Percentiles rank a stretch among this genome's conserved stretches.
Conservation (phyloP, 2,329 filamentous ascomycete species). For the Neonectria hederae region DNA sequence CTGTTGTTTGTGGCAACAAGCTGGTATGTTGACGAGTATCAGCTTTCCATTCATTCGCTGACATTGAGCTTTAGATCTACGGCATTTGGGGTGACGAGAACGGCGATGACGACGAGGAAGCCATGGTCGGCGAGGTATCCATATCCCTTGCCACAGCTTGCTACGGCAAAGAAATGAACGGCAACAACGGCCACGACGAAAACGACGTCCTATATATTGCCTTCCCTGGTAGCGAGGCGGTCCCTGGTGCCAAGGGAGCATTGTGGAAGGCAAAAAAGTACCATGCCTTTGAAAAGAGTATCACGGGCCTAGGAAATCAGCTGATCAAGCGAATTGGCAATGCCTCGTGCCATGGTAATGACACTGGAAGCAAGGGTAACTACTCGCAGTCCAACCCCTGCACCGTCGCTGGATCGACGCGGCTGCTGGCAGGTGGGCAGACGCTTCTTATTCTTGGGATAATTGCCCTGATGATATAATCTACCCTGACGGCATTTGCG, state of each 20-base stretch:
- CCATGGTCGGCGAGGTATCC: constrained; percentile 65
- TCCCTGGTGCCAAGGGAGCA: constrained; percentile 61
- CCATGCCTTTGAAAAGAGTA: not conserved
- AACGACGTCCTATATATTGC: constrained; percentile 69
- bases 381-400: not conserved
- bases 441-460: not conserved
- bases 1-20: constrained; percentile 61
- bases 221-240: constrained; percentile 62
- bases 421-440: not conserved
- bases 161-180: constrained; percentile 62
- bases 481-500: not conserved
- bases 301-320: not conserved
- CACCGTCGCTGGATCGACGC: not conserved
- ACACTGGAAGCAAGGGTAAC: not conserved
- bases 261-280: constrained; percentile 57
- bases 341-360: not conserved
- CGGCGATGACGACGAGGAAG: constrained; percentile 57
- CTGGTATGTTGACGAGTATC: constrained; percentile 45
- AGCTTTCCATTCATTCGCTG: not conserved
- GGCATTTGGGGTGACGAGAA: constrained; percentile 71
- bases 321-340: not conserved
- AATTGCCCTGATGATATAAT: not conserved
- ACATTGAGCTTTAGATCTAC: constrained; percentile 54
- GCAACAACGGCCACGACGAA: constrained; percentile 63
- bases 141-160: constrained; percentile 67